Conservation (phyloP, 495 filamentous ascomycete species). For the Neurospora sp. region DNA sequence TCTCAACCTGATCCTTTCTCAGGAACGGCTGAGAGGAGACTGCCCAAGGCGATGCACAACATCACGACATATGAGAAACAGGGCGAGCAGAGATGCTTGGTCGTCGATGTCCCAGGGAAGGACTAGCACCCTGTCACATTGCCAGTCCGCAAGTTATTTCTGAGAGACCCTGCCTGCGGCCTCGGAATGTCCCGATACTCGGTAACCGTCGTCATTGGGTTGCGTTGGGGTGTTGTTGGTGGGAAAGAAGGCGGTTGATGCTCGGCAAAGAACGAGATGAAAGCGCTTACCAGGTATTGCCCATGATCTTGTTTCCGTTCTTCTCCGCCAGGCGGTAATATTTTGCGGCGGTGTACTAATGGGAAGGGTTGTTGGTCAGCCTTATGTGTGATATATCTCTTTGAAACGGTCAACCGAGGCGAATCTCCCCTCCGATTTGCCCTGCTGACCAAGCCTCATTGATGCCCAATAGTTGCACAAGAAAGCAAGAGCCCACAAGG, state of each 20-base stretch:
- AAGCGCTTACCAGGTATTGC: constrained; percentile 83
- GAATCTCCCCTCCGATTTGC: constrained; percentile 11
- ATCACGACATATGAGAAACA: not conserved
- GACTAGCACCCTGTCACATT: not conserved
- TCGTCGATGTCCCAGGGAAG: not conserved
- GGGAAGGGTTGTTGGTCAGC: constrained; percentile 25
- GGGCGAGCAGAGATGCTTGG: not conserved
- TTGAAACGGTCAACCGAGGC: constrained; percentile 7
- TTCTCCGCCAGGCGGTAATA: constrained; percentile 90
- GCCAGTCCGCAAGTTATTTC: not conserved
- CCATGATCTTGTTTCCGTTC: constrained; percentile 78
- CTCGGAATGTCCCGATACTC: not conserved
- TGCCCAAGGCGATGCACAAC: not conserved
- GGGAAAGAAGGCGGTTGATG: not conserved
- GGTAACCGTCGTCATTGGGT: not conserved
- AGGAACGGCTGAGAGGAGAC: not conserved
- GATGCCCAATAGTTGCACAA: constrained; percentile 26
- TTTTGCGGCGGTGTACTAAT: constrained; percentile 74
- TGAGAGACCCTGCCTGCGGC: not conserved
- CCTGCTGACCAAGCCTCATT: constrained; percentile 19
- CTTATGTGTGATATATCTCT: constrained; percentile 18
- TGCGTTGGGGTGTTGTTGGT: not conserved
- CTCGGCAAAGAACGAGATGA: not conserved
- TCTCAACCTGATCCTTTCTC: not conserved
- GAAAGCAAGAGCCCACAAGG: not conserved